phyloP scores from a whole-genome alignment of 31 red algal genomes.

The Bonnemaisonia californica region DNA sequence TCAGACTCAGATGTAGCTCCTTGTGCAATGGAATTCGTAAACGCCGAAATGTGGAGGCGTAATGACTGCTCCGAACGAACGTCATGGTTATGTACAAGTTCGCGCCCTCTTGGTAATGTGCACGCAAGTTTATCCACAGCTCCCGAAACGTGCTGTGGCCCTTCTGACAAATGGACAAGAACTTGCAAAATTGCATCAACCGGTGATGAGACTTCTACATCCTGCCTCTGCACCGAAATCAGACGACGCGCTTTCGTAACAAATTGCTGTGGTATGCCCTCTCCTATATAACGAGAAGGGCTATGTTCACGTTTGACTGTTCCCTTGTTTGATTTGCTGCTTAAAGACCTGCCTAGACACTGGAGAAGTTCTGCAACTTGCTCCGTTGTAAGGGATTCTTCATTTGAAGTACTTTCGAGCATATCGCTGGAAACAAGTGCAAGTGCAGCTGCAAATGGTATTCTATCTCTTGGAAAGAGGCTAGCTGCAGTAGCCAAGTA shows the following conservation, averaged over 20 bases:
- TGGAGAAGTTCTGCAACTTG: conserved; percentile 11
- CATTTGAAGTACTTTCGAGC: not conserved
- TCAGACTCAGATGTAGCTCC: not conserved
- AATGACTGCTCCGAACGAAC: conserved; percentile 40
- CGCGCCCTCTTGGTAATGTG: conserved; percentile 33
- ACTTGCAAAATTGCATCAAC: conserved; percentile 29
- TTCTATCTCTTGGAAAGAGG: conserved; percentile 65
- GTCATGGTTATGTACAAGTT: conserved; percentile 45
- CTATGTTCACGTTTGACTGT: not conserved
- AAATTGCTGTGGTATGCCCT: not conserved
- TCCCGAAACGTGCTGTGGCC: conserved; percentile 20
- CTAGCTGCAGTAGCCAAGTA: conserved; percentile 36
- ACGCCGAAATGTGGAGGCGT: conserved; percentile 15
- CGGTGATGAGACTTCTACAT: not conserved
- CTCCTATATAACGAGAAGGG: not conserved
- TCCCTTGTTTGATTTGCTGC: not conserved
- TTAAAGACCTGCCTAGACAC: not conserved
- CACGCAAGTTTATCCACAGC: conserved; percentile 50
- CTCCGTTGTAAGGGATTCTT: not conserved
- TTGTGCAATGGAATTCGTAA: not conserved
- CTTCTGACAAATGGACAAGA: conserved; percentile 21
- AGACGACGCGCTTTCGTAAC: not conserved
- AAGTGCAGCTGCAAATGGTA: conserved; percentile 65
- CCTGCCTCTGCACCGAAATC: not conserved
- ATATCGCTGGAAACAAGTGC: conserved; percentile 4